A percentile compares a stretch with the other conserved stretches of the same genome.
phyloP scores from a whole-genome alignment of 2,329 filamentous ascomycete genomes.

The Alternaria sp. region DNA sequence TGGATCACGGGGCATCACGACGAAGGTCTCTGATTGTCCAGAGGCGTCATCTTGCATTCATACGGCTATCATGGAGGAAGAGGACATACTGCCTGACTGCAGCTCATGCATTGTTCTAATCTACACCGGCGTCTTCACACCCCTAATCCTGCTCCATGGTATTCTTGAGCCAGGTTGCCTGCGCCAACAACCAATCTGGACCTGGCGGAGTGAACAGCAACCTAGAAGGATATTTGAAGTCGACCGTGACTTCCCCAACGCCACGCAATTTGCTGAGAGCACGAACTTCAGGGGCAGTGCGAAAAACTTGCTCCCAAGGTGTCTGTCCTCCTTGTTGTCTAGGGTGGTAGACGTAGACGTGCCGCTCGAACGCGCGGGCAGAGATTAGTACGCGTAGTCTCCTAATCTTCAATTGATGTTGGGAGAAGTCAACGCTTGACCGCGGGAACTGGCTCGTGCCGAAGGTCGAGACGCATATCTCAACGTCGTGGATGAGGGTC shows the following conservation, averaged over 20 bases:
- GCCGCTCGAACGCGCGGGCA: background rate
- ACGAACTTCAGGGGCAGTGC: background rate
- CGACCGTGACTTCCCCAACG: background rate
- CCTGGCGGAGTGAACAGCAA: background rate
- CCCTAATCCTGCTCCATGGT: background rate
- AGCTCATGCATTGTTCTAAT: background rate
- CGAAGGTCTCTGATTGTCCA: background rate
- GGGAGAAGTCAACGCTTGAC: background rate
- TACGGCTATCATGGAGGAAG: background rate
- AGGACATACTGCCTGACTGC: background rate
- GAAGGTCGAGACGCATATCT: background rate
- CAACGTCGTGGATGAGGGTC: background rate
- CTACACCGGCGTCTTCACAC: background rate
- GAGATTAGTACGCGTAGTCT: background rate
- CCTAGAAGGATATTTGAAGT: background rate
- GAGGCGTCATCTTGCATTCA: background rate
- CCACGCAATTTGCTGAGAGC: background rate
- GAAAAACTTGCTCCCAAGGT: background rate
- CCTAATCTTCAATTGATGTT: background rate
- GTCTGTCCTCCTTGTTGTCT: background rate
- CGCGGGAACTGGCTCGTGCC: background rate
- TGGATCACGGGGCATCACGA: background rate
- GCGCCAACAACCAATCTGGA: background rate
- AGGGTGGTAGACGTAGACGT: background rate
- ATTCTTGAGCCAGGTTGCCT: background rate